Evolutionary conservation across 805 yeast species (phyloP), one percentile per base, ranked within the genome.

Genomic region (Cyberlindnera xishuangbannaensis): DNA sequence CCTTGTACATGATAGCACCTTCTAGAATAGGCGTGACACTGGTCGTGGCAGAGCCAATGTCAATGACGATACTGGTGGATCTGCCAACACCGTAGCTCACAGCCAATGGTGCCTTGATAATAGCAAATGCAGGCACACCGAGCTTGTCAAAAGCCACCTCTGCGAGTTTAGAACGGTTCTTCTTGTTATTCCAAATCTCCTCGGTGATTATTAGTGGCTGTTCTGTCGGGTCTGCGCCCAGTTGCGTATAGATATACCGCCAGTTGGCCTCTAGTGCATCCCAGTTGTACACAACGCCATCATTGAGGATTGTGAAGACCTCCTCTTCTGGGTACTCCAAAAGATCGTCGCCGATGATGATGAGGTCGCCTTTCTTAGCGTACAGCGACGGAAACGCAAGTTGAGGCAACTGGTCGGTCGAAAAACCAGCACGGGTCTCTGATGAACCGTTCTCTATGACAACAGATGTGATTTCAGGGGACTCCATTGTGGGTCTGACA

Each of bases 21-120:
- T 83, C 87, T 41, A 75, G 60, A 14, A 85, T 71, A 8, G 95
- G 94, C 0, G 92, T 81, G 8, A 85, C 83, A 20, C 78, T 69
- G 13, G 80, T 69, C 5, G 74, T 71, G 4, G 80, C 66, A 8
- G 83, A 67, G 3, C 95, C 96, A 28, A 87, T 59, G 53, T 88
- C 95, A 17, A 87, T 69, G 7, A 87, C 84, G 38, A 88, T 64
- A 5, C 90, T 86, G 9, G 82, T 78, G 17, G 83, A 71, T 50
- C 78, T 76, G 2, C 94, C 90, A 44, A 78, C 65, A n/a, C 87
- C 79, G 53, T 82, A 80, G 4, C 84, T 72, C 30, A 78, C 78
- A 22, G 90, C 83, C 34, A 88, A 60, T 6, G 95, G 95, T 24
- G 78, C 73, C 52, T 83, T 79, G 15, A 83, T 72, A 27, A 87